Evolutionary conservation across 2,329 filamentous ascomycete species (phyloP), one percentile per base, ranked within the genome.

Genomic region (Aspergillus pseudoviridinutans): DNA sequence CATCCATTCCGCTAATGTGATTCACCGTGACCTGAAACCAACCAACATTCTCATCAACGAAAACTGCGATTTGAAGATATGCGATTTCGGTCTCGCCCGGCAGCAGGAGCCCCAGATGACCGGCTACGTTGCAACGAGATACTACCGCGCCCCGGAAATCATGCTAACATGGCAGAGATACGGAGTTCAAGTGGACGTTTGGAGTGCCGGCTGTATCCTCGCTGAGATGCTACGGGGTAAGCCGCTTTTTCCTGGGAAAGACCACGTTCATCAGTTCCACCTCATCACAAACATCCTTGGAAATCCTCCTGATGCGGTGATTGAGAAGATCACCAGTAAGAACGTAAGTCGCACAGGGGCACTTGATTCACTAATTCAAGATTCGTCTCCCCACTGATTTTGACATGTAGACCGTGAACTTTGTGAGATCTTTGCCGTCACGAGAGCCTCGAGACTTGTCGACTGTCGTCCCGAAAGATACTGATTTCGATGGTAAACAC

Each of bases 141-240:
- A 99, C 83, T 99, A 99, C 83, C 88, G 94, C 70, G 94, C 94
- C 8, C 94, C 94, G 20, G 94, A 99, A 78, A 99, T 99, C 74
- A 99, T 99, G 94, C 91, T 99, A 73, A 97, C 94, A 63, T 99
- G 94, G 94, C 94, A 99, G 82, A 97, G 97, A 80, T 99, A 99
- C 79, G 94, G 97, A 68, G 88, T 97, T 50, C 94, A 97, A 79
- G 94, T 99, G 58, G 94, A 99, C 74, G 96, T 99, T 73, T 99
- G 94, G 94, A 97, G 93, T 74, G 93, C 93, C 20, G 94, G 94
- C 60, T 99, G 94, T 78, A 99, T 99, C 73, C 97, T 99, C 68
- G 94, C 94, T 44, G 94, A 99, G 79, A 99, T 99, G 94, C 84
- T 99, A 58, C 92, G 97, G 79, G 93, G 94, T 72, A 97, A 97